Conservation (phyloP, 306 rosid genomes). For the Astragalus membranaceus region DNA sequence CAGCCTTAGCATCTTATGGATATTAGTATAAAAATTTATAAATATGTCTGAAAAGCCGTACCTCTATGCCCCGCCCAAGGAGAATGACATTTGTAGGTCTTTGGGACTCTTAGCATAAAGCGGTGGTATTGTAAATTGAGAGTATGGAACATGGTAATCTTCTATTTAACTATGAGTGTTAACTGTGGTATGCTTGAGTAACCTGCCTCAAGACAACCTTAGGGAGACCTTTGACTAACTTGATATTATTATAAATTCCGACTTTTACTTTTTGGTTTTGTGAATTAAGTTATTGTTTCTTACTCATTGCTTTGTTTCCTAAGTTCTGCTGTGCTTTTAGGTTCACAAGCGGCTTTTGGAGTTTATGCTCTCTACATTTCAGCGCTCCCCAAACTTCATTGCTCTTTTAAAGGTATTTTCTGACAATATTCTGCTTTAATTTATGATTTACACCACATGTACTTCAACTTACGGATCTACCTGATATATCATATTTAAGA, state of each 20-base stretch:
- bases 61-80: neutral
- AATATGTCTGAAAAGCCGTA: neutral
- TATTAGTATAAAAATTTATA: neutral
- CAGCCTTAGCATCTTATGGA: neutral
- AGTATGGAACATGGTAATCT: neutral
- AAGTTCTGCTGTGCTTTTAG: constrained; percentile 35
- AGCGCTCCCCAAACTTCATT: constrained; percentile 70
- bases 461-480: neutral
- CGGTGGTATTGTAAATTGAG: neutral
- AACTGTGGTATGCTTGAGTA: neutral
- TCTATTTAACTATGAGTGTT: neutral
- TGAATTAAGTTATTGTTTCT: neutral
- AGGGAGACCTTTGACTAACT: neutral
- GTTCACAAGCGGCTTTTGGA: constrained; percentile 78
- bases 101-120: neutral
- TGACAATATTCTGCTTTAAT: constrained; percentile 1
- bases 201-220: neutral
- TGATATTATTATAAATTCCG: neutral
- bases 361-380: constrained; percentile 88
- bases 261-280: neutral
- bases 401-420: constrained; percentile 76
- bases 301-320: neutral
- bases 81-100: neutral
- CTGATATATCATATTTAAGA: neutral
- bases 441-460: neutral